Percentiles rank a stretch among this genome's conserved stretches.
These are phyloP conservation scores for Physcomitrium patens DNA, from an alignment of 225 moss, liverwort and hornwort genomes.

Conservation along the genomic window DNA sequence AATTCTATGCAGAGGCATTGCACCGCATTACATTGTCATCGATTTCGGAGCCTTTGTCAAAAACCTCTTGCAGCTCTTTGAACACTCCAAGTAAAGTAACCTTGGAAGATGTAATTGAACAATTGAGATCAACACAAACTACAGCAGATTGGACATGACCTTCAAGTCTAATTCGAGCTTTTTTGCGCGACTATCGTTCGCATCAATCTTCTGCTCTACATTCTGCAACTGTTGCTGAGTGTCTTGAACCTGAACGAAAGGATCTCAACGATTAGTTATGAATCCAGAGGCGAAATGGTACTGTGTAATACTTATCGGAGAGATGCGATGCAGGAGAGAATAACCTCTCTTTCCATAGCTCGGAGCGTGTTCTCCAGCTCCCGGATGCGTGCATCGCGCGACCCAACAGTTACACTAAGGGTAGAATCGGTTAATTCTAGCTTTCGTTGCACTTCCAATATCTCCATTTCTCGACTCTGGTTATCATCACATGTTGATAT, in stretches of 20 bases:
- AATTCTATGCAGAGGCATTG: slow-evolving; percentile 6
- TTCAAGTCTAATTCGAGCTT: slow-evolving; percentile 79
- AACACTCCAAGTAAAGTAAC: slow-evolving; percentile 7
- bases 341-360: slow-evolving; percentile 70
- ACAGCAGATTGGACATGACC: slow-evolving; percentile 46
- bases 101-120: neutral
- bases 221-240: slow-evolving; percentile 72
- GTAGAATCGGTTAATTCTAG: slow-evolving; percentile 52
- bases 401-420: slow-evolving; percentile 59
- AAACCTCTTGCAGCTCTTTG: neutral
- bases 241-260: slow-evolving; percentile 60
- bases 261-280: neutral
- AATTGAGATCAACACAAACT: slow-evolving; percentile 28
- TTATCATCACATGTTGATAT: neutral
- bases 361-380: slow-evolving; percentile 64
- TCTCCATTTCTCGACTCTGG: slow-evolving; percentile 67
- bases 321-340: neutral
- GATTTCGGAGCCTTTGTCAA: neutral
- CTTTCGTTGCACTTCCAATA: slow-evolving; percentile 61
- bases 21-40: slow-evolving; percentile 26
- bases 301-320: neutral
- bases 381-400: slow-evolving; percentile 62
- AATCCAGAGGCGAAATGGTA: neutral
- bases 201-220: slow-evolving; percentile 69
- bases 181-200: slow-evolving; percentile 70